Evolutionary conservation across 371 early-diverging fungal genomes (phyloP), one percentile per base, ranked within the genome.

Genomic region (Mycotypha africana): DNA sequence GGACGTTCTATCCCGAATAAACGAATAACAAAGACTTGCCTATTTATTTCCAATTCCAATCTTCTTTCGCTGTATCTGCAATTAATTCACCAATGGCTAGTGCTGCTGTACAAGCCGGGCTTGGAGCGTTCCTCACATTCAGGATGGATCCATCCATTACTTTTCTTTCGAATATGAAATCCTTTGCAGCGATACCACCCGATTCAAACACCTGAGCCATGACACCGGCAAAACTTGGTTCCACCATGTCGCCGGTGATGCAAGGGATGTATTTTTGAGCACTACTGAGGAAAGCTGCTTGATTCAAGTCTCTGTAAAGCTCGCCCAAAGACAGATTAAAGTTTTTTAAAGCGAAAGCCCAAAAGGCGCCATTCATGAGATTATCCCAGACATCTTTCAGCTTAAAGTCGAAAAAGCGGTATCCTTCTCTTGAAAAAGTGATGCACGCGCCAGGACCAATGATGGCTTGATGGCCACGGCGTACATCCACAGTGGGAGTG

Each of bases 381-480:
- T 49, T 58, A 7, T 60, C 60, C 37, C 45, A 49, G 0, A 69
- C 47, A 49, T 69, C 70, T 23, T 42, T 43, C 4, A 53, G 10
- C 8, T 60, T 60, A 15, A 65, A 47, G 20, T 69, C 65, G 46
- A 53, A 69, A 53, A 69, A 65, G 16, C 50, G 49, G 31, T 68
- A 68, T 0, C 70, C 65, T 40, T 70, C 70, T 33, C 70, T 26
- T 17, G 64, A 51, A 41, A 70, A 70, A 2, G 67, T 66, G 28
- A 70, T 56, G 37, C 70, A 70, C 16, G 70, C 66, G 26, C 70
- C 67, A n/a, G 70, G 70, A 14, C 70, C 70, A 23, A 70, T 59
- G 41, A 70, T 70, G 36, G 60, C 38, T 49, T 64, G 63, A 39
- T 64, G 63, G 0, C 70, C 70, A 32, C 70, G 63, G 32, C 70